Evolutionary conservation across 2,329 filamentous ascomycete species (phyloP).

Genomic region (Xylaria sp.): DNA sequence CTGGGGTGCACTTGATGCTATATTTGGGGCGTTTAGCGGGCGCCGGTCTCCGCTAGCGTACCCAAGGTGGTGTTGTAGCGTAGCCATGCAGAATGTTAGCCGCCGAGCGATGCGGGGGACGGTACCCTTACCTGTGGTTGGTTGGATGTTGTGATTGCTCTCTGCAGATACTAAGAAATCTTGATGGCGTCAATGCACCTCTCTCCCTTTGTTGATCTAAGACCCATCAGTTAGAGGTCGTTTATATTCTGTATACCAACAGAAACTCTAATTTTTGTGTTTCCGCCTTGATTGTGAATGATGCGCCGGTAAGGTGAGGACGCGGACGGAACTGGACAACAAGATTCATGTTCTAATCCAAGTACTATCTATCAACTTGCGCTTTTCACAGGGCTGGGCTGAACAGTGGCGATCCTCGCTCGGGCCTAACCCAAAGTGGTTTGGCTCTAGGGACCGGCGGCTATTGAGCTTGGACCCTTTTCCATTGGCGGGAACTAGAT

Average conservation of each 20-base stretch:
- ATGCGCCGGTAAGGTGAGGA: too few species aligned
- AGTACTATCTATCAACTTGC: too few species aligned
- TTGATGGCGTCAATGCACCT: too few species aligned
- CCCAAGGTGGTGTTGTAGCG: not conserved
- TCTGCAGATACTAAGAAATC: too few species aligned
- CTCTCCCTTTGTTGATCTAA: too few species aligned
- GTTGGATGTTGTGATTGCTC: not conserved
- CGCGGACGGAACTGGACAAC: too few species aligned
- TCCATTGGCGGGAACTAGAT: constrained; percentile 7
- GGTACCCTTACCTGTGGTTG: not conserved
- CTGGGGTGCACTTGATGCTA: constrained; percentile 2
- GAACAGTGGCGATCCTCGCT: not conserved
- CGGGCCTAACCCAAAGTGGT: not conserved
- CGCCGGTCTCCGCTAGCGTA: not conserved
- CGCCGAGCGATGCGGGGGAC: constrained; percentile 22
- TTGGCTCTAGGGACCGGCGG: constrained; percentile 18
- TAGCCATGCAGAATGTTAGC: constrained; percentile 6
- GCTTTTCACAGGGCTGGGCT: constrained; percentile 5
- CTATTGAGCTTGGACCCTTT: constrained; percentile 10
- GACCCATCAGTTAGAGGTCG: too few species aligned
- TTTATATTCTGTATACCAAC: too few species aligned
- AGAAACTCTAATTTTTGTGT: too few species aligned
- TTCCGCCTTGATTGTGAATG: too few species aligned
- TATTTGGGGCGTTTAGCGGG: constrained; percentile 13
- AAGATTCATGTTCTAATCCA: too few species aligned